Percentiles rank a stretch among this genome's conserved stretches.
These are phyloP conservation scores for Globisporangium emineosum DNA, from an alignment of 352 stramenopile species.

Conservation along the genomic window DNA sequence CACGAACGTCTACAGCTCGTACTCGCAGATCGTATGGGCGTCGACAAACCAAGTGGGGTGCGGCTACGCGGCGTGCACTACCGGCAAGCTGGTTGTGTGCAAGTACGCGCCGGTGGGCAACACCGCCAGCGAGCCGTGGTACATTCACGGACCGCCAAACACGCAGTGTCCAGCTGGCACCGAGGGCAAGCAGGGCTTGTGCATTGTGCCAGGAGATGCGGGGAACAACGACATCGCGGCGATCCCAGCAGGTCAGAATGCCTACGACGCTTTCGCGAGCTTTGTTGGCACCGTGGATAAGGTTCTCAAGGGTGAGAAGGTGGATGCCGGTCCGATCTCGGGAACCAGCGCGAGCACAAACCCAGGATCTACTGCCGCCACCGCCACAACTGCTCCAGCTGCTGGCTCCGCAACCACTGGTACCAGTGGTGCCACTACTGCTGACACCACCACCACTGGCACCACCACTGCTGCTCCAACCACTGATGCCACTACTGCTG, in stretches of 20 bases:
- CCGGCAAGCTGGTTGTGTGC: slow-evolving; percentile 48
- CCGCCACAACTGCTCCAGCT: slow-evolving; percentile 1
- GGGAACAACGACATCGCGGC: slow-evolving; percentile 46
- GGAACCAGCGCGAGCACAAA: slow-evolving; percentile 15
- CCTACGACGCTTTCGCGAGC: slow-evolving; percentile 57
- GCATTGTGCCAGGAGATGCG: slow-evolving; percentile 45
- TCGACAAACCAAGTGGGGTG: slow-evolving; percentile 63
- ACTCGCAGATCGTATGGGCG: slow-evolving; percentile 75
- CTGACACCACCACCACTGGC: not conserved
- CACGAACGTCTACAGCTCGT: slow-evolving; percentile 62
- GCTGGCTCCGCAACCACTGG: not conserved
- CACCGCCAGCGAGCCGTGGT: slow-evolving; percentile 51
- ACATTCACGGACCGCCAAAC: slow-evolving; percentile 43
- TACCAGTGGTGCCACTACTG: not conserved
- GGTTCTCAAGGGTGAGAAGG: slow-evolving; percentile 32
- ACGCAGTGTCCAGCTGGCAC: slow-evolving; percentile 51
- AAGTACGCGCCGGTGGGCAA: slow-evolving; percentile 61
- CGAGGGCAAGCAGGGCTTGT: slow-evolving; percentile 40
- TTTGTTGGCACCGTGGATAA: slow-evolving; percentile 57
- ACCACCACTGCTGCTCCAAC: not conserved
- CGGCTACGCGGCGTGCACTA: slow-evolving; percentile 38
- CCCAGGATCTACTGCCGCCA: not conserved
- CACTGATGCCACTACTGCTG: not conserved
- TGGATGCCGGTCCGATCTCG: slow-evolving; percentile 19
- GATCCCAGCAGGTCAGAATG: slow-evolving; percentile 48